Conservation (phyloP, 257 asterid genomes). For the Vinca minor region DNA sequence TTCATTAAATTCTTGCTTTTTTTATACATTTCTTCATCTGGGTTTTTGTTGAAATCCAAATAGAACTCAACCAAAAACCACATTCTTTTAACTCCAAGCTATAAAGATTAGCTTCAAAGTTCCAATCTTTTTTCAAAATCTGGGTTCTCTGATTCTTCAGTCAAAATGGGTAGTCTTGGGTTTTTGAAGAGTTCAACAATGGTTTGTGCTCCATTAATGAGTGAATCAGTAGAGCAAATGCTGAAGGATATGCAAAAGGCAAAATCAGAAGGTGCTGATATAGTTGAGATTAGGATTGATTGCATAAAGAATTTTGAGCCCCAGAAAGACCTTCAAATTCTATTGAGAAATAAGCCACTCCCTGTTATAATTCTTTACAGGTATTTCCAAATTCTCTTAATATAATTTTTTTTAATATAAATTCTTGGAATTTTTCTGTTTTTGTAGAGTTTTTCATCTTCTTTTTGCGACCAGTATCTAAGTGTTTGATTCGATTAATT, state of each 20-base stretch:
- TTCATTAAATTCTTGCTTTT: not conserved
- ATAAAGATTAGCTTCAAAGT: slow-evolving; percentile 2
- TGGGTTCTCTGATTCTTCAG: not conserved
- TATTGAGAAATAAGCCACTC: slow-evolving; percentile 37
- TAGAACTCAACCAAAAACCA: too few species aligned
- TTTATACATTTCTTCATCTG: not conserved
- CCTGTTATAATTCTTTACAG: slow-evolving; percentile 40
- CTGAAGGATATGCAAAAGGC: slow-evolving; percentile 39
- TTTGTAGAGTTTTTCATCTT: too few species aligned
- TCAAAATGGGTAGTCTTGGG: slow-evolving; percentile 35
- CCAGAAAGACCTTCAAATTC: slow-evolving; percentile 27
- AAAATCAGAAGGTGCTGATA: slow-evolving; percentile 46
- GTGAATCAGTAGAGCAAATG: slow-evolving; percentile 39
- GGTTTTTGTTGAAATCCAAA: not conserved
- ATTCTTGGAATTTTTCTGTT: too few species aligned
- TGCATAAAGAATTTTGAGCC: slow-evolving; percentile 28
- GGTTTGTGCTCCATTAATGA: slow-evolving; percentile 42
- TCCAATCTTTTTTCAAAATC: slow-evolving; percentile 3
- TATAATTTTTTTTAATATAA: too few species aligned
- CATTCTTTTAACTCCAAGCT: not conserved
- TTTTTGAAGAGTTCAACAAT: slow-evolving; percentile 24
- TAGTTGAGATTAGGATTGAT: slow-evolving; percentile 41
- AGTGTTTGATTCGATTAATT: too few species aligned
- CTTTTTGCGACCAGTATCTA: too few species aligned
- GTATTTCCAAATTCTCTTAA: slow-evolving; percentile 16